These are phyloP conservation scores for Apiotrichum mycotoxinovorans DNA, from an alignment of 1,284 basidiomycete species.

Conservation along the genomic window DNA sequence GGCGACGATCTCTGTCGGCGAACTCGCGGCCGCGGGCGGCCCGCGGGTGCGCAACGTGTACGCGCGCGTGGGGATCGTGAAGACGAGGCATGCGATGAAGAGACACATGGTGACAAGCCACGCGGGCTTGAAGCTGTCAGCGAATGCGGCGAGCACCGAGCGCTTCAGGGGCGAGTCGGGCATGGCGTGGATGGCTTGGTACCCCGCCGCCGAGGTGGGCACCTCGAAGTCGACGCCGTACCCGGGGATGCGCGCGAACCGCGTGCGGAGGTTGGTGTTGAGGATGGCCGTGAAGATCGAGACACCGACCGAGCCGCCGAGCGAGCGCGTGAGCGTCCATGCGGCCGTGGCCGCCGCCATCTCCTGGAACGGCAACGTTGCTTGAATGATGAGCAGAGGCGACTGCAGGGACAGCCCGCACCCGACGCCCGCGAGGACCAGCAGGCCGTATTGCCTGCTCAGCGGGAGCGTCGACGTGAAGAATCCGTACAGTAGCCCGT, in stretches of 20 bases:
- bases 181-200: conserved; percentile 34
- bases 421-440: conserved; percentile 29
- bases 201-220: conserved; percentile 35
- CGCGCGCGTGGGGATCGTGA: conserved; percentile 15
- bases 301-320: conserved; percentile 38
- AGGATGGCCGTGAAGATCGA: conserved; percentile 37
- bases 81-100: conserved; percentile 6
- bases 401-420: conserved; percentile 32
- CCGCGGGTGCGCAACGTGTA: conserved; percentile 11
- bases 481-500: conserved; percentile 29
- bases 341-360: conserved; percentile 46
- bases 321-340: conserved; percentile 33
- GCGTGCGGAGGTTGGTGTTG: conserved; percentile 34
- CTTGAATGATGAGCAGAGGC: conserved; percentile 42
- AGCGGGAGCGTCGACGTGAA: conserved; percentile 25
- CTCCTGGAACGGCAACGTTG: conserved; percentile 46
- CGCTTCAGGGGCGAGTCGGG: conserved; percentile 26
- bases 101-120: conserved; percentile 10
- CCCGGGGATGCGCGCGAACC: conserved; percentile 32
- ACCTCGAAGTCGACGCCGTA: conserved; percentile 35
- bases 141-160: conserved; percentile 37
- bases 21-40: neutral
- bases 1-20: conserved; percentile 1
- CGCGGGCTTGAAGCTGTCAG: conserved; percentile 32
- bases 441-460: conserved; percentile 26